These are phyloP conservation scores for Amylocarpus encephaloides DNA, from an alignment of 2,329 filamentous ascomycete species.

Conservation along the genomic window DNA sequence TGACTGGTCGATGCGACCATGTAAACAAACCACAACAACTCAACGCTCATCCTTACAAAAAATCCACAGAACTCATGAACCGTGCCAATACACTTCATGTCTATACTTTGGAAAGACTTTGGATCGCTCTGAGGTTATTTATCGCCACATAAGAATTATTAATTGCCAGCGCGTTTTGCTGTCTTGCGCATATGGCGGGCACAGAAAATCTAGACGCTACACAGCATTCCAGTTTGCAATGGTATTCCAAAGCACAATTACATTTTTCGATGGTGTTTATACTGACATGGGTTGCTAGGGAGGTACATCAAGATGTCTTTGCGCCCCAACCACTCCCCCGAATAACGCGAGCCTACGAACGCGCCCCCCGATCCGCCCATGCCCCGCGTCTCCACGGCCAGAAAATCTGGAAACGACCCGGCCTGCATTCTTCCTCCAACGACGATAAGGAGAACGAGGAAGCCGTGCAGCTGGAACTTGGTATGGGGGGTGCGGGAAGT, in stretches of 20 bases:
- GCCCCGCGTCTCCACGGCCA: conserved; percentile 29
- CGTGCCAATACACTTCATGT: conserved; percentile 7
- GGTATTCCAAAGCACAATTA: conserved; percentile 8
- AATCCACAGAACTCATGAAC: background rate
- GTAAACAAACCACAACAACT: conserved; percentile 19
- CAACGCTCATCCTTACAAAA: conserved; percentile 13
- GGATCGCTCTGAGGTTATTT: background rate
- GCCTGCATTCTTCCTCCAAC: background rate
- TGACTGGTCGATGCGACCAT: conserved; percentile 1
- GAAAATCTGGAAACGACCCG: conserved; percentile 31
- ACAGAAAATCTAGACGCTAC: conserved; percentile 4
- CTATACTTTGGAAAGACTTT: conserved; percentile 1
- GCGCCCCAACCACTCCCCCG: conserved; percentile 17
- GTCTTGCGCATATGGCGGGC: conserved; percentile 5
- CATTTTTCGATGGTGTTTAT: background rate
- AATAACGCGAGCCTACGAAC: conserved; percentile 26
- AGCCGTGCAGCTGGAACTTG: conserved; percentile 30
- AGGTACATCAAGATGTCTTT: conserved; percentile 28
- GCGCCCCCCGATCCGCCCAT: conserved; percentile 27
- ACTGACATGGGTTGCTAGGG: conserved; percentile 15
- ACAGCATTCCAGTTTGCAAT: conserved; percentile 13
- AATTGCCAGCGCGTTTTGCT: background rate
- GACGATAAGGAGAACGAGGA: conserved; percentile 22
- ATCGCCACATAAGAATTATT: background rate
- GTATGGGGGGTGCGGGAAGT: conserved; percentile 29